Evolutionary conservation across 257 asterid genomes (phyloP).

Genomic region (Nicotiana benthamiana): DNA sequence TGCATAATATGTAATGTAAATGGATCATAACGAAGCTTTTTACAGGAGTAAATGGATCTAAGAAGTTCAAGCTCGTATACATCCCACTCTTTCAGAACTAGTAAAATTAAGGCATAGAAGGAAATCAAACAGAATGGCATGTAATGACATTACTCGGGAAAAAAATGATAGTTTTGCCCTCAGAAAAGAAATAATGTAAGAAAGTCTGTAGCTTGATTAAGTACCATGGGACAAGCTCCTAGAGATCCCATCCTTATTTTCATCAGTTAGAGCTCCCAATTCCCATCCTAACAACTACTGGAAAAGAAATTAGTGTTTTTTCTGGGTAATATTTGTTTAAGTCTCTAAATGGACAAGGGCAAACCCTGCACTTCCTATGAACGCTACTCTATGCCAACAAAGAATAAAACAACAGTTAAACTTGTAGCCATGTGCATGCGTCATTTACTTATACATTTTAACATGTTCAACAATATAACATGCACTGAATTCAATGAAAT

Average conservation of each 20-base stretch:
- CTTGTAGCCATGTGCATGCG: background rate
- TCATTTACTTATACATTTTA: background rate
- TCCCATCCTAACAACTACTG: background rate
- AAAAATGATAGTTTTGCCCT: background rate
- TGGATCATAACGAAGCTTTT: background rate
- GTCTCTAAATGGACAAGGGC: background rate
- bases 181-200: background rate
- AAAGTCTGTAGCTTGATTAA: background rate
- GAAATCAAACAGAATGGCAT: background rate
- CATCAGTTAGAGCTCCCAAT: background rate
- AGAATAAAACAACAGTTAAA: background rate
- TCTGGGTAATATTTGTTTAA: background rate
- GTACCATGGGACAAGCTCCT: background rate
- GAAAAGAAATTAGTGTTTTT: background rate
- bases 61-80: background rate
- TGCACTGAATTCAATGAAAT: background rate
- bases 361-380: background rate
- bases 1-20: slow-evolving; percentile 23
- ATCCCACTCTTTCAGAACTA: background rate
- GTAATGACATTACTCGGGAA: background rate
- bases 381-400: background rate
- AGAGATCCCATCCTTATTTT: background rate
- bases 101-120: background rate
- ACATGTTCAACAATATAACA: background rate
- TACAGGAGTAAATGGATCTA: background rate